A percentile compares a stretch with the other conserved stretches of the same genome.
phyloP scores from a whole-genome alignment of 805 yeast genomes.

The Saccharomycopsis sp. region DNA sequence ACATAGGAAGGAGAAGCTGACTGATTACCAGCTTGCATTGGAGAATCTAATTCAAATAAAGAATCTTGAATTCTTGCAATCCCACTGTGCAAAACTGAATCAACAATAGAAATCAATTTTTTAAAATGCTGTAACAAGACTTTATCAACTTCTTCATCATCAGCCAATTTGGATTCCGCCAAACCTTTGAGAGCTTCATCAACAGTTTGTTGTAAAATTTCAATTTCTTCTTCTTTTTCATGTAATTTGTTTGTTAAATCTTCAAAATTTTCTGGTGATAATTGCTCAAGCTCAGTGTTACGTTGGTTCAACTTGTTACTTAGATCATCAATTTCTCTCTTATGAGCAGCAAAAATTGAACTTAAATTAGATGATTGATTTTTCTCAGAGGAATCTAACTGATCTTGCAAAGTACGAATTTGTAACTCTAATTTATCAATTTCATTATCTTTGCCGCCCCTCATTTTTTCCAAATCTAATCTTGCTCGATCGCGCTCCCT shows the following conservation, averaged over 20 bases:
- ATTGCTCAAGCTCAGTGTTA: constrained; percentile 21
- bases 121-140: constrained; percentile 41
- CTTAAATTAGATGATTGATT: constrained; percentile 58
- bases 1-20: constrained; percentile 66
- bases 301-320: constrained; percentile 31
- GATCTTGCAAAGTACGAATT: constrained; percentile 51
- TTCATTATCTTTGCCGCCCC: constrained; percentile 58
- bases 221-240: constrained; percentile 73
- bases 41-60: constrained; percentile 61
- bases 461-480: constrained; percentile 65
- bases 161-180: constrained; percentile 40
- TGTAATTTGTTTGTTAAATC: constrained; percentile 41
- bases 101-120: constrained; percentile 51
- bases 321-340: constrained; percentile 51
- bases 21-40: constrained; percentile 77
- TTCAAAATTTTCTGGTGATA: constrained; percentile 17
- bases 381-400: constrained; percentile 53
- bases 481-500: constrained; percentile 87
- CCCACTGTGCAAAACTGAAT: constrained; percentile 63
- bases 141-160: constrained; percentile 53
- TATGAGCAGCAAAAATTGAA: constrained; percentile 53
- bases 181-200: constrained; percentile 62
- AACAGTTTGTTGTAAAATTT: constrained; percentile 71
- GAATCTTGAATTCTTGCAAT: constrained; percentile 69
- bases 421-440: constrained; percentile 60